phyloP scores from a whole-genome alignment of 257 asterid genomes.

The Sherardia arvensis region DNA sequence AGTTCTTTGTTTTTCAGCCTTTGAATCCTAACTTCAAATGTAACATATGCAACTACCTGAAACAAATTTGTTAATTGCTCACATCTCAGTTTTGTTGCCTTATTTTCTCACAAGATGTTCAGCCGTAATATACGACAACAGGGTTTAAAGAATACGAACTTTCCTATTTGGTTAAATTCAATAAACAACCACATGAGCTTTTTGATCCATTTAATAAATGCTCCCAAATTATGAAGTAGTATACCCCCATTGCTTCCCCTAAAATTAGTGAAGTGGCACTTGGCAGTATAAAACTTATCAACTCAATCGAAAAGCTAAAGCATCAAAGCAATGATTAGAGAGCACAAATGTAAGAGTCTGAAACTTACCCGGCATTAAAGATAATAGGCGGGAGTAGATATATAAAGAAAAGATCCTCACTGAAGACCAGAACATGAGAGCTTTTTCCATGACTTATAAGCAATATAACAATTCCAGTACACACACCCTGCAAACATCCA shows the following conservation, averaged over 20 bases:
- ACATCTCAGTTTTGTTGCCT: background rate
- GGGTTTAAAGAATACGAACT: background rate
- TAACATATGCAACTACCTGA: background rate
- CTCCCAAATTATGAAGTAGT: background rate
- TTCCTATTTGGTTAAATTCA: background rate
- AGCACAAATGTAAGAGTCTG: background rate
- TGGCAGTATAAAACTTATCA: background rate
- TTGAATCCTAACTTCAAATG: background rate
- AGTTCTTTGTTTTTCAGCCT: background rate
- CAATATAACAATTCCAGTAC: slow-evolving; percentile 32
- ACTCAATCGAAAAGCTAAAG: background rate
- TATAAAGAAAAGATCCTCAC: slow-evolving; percentile 40
- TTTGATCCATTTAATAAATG: background rate
- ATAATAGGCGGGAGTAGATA: slow-evolving; percentile 42
- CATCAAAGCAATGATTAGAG: background rate
- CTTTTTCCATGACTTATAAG: slow-evolving; percentile 26
- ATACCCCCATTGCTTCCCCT: background rate
- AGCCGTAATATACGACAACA: background rate
- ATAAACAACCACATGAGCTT: background rate
- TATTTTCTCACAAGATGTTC: background rate
- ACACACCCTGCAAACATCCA: slow-evolving; percentile 24
- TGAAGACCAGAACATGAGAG: slow-evolving; percentile 32
- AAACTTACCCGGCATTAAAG: slow-evolving; percentile 36
- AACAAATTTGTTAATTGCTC: background rate
- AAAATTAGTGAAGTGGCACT: too few relatives aligned